Base-by-base conservation (phyloP, 2,329 filamentous ascomycete genomes). In the Ascochyta clinopodiicola region DNA sequence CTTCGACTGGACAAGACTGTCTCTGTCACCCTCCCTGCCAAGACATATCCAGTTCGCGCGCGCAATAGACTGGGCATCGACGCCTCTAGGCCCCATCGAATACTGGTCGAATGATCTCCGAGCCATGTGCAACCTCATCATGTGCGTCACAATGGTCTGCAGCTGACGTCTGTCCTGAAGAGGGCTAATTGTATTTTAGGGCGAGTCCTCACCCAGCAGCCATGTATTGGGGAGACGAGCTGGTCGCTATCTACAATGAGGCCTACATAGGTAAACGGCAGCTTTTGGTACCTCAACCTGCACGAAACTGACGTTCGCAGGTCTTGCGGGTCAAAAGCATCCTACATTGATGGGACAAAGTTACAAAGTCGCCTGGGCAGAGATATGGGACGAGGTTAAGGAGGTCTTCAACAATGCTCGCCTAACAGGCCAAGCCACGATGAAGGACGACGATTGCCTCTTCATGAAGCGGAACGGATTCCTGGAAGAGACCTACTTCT, bases 1-100 rank as follows among this genome's bases (percentile, higher is more conserved):
- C 29, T 94, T 93, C 69, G 91, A 96, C 73, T 95, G 91, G 91
- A 95, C 91, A 4, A 83, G 86, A 49, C 80, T 94, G 44, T 85
- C 88, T 1, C 46, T 88, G 12, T 84, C 84, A 4, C 78, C 86
- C 13, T 82, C 81, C 24, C 80, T 93, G 36, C 88, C 89, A 1
- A 77, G 81, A 8, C 91, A 95, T 69, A 88, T 94, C 42, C 84
- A 82, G 49, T 90, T 94, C 63, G 88, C 88, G 17, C 84, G 89
- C 34, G 86, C 84, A 35, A 74, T 88, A 32, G 87, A 93, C 70
- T 96, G 91, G 91, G 83, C 83, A 2, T 79, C 83, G 0, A 95
- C 91, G 1, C 79, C 87, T 4, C 79, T 95, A 1, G 91, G 91
- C 0, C 88, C 90, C 0, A 91, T 95, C 19, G 88, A 90, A 59